Conservation (phyloP, 2,329 filamentous ascomycete species). For the Dichotomopilus funicola region DNA sequence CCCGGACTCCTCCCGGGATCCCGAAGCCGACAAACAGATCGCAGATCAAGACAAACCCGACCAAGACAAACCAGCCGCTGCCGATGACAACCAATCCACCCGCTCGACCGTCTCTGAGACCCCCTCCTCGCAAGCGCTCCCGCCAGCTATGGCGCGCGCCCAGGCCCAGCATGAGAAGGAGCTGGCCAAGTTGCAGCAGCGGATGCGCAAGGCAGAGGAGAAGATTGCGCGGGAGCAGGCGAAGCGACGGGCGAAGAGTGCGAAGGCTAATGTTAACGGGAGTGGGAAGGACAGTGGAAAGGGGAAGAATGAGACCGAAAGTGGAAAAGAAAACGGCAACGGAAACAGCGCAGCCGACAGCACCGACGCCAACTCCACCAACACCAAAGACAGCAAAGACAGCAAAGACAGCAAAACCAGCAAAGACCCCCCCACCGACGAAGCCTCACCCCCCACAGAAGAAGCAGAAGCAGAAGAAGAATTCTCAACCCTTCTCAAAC, state of each 20-base stretch:
- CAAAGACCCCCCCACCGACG: slow-evolving; percentile 15
- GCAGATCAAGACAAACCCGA: too few relatives aligned
- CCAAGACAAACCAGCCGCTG: slow-evolving; percentile 3
- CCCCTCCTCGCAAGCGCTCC: slow-evolving; percentile 9
- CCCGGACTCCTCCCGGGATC: too few relatives aligned
- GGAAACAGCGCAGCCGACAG: not conserved
- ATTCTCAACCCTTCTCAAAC: slow-evolving; percentile 45
- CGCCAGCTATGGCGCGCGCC: slow-evolving; percentile 16
- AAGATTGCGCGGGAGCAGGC: slow-evolving; percentile 48
- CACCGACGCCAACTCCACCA: not conserved
- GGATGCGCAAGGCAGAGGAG: slow-evolving; percentile 55
- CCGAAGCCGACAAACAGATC: too few relatives aligned
- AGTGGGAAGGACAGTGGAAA: too few relatives aligned
- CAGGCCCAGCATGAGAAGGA: slow-evolving; percentile 52
- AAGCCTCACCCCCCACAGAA: not conserved
- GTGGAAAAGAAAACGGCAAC: too few relatives aligned
- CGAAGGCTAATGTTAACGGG: too few relatives aligned
- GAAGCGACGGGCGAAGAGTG: slow-evolving; percentile 17
- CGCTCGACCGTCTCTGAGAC: slow-evolving; percentile 33
- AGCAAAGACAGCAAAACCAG: slow-evolving; percentile 32
- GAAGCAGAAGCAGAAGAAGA: slow-evolving; percentile 35
- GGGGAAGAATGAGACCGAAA: too few relatives aligned
- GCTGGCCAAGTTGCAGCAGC: slow-evolving; percentile 55
- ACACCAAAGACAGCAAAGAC: slow-evolving; percentile 12
- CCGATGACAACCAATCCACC: slow-evolving; percentile 19